phyloP scores from a whole-genome alignment of 1,139 yeast species.

The Scheffersomyces segobiensis region DNA sequence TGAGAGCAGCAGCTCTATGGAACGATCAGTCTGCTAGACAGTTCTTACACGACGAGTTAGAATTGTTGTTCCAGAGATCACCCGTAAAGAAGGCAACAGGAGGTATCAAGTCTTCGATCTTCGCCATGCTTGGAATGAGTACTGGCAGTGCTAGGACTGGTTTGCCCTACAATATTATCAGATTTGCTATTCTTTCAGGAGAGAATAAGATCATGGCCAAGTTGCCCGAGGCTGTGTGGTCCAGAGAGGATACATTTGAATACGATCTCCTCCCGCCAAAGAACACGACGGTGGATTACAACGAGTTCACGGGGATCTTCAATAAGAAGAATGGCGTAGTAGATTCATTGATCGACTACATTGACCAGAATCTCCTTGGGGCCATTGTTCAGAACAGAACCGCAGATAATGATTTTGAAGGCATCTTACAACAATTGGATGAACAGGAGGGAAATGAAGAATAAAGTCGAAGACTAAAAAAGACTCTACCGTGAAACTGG shows the following conservation, averaged over 20 bases:
- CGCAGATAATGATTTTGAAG: conserved; percentile 28
- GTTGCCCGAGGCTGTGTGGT: conserved; percentile 65
- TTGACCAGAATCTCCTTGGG: conserved; percentile 42
- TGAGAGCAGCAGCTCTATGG: conserved; percentile 53
- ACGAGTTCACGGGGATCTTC: conserved; percentile 27
- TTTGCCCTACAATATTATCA: conserved; percentile 59
- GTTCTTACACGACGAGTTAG: conserved; percentile 51
- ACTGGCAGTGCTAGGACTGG: conserved; percentile 6
- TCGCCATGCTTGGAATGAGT: conserved; percentile 17
- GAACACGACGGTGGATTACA: conserved; percentile 25
- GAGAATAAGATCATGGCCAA: conserved; percentile 71
- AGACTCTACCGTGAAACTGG: neutral
- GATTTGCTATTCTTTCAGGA: conserved; percentile 70
- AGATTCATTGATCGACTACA: conserved; percentile 36
- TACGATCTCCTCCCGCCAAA: conserved; percentile 71
- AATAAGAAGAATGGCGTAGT: conserved; percentile 18
- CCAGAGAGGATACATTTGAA: conserved; percentile 60
- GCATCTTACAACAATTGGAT: conserved; percentile 23
- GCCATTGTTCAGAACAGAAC: conserved; percentile 35
- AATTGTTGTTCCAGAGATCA: conserved; percentile 26
- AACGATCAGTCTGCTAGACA: conserved; percentile 43
- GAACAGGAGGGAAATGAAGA: conserved; percentile 12
- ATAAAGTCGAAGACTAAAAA: neutral
- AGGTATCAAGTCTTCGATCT: conserved; percentile 11
- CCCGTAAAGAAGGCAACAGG: conserved; percentile 6